A percentile compares a stretch with the other conserved stretches of the same genome.
Evolutionary conservation across 768 basidiomycete species (phyloP).

Genomic region (Naganishia vaughanmartiniae): DNA sequence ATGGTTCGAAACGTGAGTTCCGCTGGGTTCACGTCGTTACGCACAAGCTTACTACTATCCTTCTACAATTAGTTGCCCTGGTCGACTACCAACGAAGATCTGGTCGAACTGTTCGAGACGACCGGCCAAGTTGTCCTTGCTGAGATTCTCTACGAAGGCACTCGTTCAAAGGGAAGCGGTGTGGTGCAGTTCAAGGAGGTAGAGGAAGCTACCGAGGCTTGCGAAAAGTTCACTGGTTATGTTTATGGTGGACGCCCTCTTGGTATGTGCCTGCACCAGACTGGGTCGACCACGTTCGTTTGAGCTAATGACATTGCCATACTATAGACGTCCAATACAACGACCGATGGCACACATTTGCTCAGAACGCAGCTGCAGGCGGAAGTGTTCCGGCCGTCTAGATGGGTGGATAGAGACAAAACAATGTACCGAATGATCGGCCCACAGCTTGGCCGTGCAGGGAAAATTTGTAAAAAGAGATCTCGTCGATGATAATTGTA

Average conservation of each 20-base stretch:
- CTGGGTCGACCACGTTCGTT: background rate
- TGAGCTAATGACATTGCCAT: background rate
- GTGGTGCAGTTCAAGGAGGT: slow-evolving; percentile 91
- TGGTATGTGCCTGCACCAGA: slow-evolving; percentile 56
- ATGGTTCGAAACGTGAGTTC: slow-evolving; percentile 92
- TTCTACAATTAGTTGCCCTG: slow-evolving; percentile 71
- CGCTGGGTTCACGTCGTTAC: background rate
- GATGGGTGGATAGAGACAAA: background rate
- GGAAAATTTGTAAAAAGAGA: slow-evolving; percentile 1
- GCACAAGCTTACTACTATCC: background rate
- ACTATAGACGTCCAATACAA: slow-evolving; percentile 83
- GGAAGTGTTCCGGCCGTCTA: slow-evolving; percentile 27
- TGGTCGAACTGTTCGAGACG: slow-evolving; percentile 97
- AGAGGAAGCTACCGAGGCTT: slow-evolving; percentile 87
- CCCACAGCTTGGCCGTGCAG: no score
- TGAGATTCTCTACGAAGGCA: slow-evolving; percentile 89
- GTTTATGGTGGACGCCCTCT: slow-evolving; percentile 90
- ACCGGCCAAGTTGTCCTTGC: slow-evolving; percentile 92
- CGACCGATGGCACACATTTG: slow-evolving; percentile 90
- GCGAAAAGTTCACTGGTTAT: slow-evolving; percentile 94
- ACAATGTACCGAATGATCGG: background rate
- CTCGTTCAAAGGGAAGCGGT: slow-evolving; percentile 88
- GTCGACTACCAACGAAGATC: slow-evolving; percentile 98
- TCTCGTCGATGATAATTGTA: background rate
- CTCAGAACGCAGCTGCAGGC: slow-evolving; percentile 85